Conservation (phyloP, 106 monocot species). For the Hemerocallis citrina region DNA sequence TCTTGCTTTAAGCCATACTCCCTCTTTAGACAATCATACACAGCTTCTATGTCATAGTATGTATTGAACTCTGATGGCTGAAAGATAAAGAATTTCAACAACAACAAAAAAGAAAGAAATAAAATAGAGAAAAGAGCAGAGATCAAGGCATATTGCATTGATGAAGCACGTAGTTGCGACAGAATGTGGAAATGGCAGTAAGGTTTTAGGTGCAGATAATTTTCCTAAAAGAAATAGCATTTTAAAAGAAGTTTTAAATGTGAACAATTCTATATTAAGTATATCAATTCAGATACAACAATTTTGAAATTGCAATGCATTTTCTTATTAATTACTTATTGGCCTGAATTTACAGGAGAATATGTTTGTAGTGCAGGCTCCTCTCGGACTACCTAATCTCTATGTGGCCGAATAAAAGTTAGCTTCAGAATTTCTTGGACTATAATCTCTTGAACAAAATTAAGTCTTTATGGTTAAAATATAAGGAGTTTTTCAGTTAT, state of each 20-base stretch:
- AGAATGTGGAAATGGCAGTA: background rate
- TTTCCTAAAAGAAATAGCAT: no score
- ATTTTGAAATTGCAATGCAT: no score
- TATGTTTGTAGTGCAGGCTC: conserved; percentile 56
- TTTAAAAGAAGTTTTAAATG: no score
- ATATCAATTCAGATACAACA: no score
- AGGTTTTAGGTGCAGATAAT: no score
- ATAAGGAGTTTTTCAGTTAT: background rate
- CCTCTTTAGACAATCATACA: conserved; percentile 73
- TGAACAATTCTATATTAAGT: no score
- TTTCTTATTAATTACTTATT: no score
- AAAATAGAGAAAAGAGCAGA: background rate
- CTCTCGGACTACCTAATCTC: no score
- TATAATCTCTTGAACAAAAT: conserved; percentile 64
- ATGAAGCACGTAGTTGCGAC: background rate
- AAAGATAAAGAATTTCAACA: background rate
- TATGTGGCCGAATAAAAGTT: no score
- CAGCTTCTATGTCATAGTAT: conserved; percentile 89
- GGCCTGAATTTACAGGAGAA: background rate
- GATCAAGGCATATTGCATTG: conserved; percentile 3
- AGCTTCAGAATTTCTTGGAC: conserved; percentile 85
- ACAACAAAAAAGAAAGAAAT: background rate
- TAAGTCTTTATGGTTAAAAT: background rate
- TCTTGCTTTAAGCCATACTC: conserved; percentile 67
- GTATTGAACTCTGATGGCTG: conserved; percentile 55